Evolutionary conservation across 1,284 basidiomycete genomes (phyloP), one percentile per base, ranked within the genome.

Genomic region (Sporisorium reilianum): DNA sequence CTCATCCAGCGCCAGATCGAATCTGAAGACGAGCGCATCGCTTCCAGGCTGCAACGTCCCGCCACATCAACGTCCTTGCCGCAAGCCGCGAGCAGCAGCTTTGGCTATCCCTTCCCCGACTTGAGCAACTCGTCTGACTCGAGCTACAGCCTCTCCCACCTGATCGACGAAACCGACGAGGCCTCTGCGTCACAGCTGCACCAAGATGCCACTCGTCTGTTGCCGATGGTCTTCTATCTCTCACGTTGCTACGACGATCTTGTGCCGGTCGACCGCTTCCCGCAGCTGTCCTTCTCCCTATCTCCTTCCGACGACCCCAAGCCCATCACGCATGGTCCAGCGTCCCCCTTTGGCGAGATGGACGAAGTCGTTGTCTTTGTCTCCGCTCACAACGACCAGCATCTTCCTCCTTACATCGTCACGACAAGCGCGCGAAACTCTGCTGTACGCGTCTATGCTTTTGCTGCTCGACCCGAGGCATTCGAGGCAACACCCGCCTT

Each of bases 161-260:
- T 55, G 18, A 48, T 68, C 30, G 59, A 64, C 30, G 65, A 64
- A n/a, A 48, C 22, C 26, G 51, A 68, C 10, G 59, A 67, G 5
- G 60, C 49, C 3, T 58, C 57, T 11, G 55, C 59, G 14, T 64
- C 51, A 3, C 67, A 64, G 28, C 38, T 64, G 1, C 51, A 53
- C n/a, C 64, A 65, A 2, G 46, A 54, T 23, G 48, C 63, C 1
- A 26, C 64, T 5, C 55, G 54, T 8, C 58, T 73, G 3, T 41
- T 79, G 9, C 75, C 82, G 1, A 72, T 66, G 49, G 78, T 77
- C 36, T 81, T 79, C 58, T 80, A 79, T 44, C 64, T 84, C 5
- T 67, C 77, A 1, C 60, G 76, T 23, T 73, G 69, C 46, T 75
- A 79, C 40, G 78, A 81, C 45, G 77, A 82, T 20, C 56, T 78